A percentile compares a stretch with the other conserved stretches of the same genome.
Evolutionary conservation across 2,329 filamentous ascomycete genomes (phyloP).

Genomic region (Ambrosiella beaveri): DNA sequence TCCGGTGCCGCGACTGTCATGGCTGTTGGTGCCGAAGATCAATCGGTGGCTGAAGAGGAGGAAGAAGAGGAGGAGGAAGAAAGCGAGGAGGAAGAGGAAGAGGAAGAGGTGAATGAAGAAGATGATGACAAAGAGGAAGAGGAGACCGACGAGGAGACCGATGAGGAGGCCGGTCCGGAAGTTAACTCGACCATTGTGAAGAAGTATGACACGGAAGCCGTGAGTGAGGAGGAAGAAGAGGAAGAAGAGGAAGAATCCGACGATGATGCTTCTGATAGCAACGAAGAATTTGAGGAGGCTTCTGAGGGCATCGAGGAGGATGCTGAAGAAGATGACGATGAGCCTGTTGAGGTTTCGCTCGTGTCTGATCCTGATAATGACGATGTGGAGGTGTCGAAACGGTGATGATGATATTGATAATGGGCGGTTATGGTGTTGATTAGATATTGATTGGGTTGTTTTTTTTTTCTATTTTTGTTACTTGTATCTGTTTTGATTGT

Average conservation of each 20-base stretch:
- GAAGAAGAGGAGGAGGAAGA: conserved; percentile 7
- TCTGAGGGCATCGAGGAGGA: conserved; percentile 6
- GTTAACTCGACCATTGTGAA: not conserved
- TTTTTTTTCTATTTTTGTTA: conserved; percentile 10
- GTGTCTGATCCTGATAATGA: conserved; percentile 11
- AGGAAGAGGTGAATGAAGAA: conserved; percentile 1
- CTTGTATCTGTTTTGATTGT: conserved; percentile 7
- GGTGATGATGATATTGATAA: not conserved
- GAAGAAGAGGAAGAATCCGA: conserved; percentile 30
- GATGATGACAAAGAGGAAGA: not conserved
- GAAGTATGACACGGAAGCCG: conserved; percentile 12
- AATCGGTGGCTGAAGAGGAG: conserved; percentile 6
- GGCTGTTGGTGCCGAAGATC: not conserved
- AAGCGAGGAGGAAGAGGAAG: conserved; percentile 1
- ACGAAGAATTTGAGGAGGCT: conserved; percentile 10
- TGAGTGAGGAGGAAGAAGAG: conserved; percentile 19
- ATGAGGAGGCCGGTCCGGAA: not conserved
- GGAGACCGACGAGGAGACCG: conserved; percentile 2
- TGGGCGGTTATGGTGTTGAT: conserved; percentile 1
- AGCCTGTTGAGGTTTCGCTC: conserved; percentile 6
- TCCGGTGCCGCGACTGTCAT: not conserved
- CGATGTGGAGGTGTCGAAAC: conserved; percentile 7
- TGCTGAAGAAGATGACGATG: conserved; percentile 7
- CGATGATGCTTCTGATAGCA: conserved; percentile 17
- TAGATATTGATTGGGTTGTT: conserved; percentile 5